Evolutionary conservation across 176 grass and related monocot genomes (phyloP).

Genomic region (Rhynchospora breviuscula): DNA sequence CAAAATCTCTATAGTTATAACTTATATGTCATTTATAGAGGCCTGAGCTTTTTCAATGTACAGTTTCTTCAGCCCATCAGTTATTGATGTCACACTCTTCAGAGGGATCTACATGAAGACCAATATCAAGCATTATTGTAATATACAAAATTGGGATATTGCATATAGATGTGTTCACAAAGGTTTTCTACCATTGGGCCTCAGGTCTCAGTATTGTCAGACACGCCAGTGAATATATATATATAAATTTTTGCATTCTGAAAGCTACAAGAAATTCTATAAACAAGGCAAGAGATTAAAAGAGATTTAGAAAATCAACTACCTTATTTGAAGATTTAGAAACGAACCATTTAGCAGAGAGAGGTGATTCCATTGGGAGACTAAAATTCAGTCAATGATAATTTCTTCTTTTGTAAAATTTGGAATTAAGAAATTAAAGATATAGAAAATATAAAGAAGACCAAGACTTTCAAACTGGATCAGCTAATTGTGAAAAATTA

Average conservation of each 20-base stretch:
- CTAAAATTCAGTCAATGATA: not conserved
- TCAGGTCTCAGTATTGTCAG: not conserved
- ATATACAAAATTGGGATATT: not conserved
- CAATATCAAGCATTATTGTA: not conserved
- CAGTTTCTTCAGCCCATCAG: slow-evolving; percentile 84
- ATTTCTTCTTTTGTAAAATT: slow-evolving; percentile 16
- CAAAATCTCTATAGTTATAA: slow-evolving; percentile 70
- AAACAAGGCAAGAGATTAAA: not conserved
- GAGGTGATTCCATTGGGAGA: slow-evolving; percentile 27
- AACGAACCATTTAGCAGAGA: slow-evolving; percentile 70
- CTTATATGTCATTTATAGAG: slow-evolving; percentile 71
- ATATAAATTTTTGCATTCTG: not conserved
- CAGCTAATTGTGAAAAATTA: not conserved
- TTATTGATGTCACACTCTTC: slow-evolving; percentile 83
- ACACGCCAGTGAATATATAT: not conserved
- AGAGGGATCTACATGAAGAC: slow-evolving; percentile 48
- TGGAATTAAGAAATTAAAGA: slow-evolving; percentile 2
- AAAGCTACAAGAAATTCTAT: too few species aligned
- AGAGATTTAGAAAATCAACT: not conserved
- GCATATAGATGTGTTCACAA: not conserved
- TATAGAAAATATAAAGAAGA: not conserved
- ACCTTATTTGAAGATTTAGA: slow-evolving; percentile 84
- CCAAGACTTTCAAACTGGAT: not conserved
- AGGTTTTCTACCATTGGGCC: not conserved
- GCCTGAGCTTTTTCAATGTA: slow-evolving; percentile 86